Evolutionary conservation across 805 yeast species (phyloP), one percentile per base, ranked within the genome.

Genomic region (Isabelozyma heimii): DNA sequence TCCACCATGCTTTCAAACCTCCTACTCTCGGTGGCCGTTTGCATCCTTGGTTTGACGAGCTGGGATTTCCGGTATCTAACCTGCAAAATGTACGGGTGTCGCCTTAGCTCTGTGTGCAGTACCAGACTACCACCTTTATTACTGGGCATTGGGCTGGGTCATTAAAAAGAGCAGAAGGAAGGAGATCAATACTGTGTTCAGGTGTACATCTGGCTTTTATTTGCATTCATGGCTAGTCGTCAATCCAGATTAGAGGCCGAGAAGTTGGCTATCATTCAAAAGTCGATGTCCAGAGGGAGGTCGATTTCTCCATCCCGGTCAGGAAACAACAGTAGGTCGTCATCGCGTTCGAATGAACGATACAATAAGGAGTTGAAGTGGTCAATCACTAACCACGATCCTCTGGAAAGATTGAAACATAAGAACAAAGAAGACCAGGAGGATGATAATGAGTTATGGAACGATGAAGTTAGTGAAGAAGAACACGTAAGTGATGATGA

Each of bases 321-420:
- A 3, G 64, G 63, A 17, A 59, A 55, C 40, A 57, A 58, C 42
- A 57, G 65, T 42, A 57, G 77, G 39, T 69, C 75, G 15, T 63
- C 70, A 14, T 69, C 75, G 13, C 55, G 61, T 7, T 66, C 63
- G 60, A 65, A 65, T 39, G 75, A 70, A 44, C 76, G 69, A 38
- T 64, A 56, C 50, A 62, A 62, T 47, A 73, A 72, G 51, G 80
- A 75, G 37, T 58, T 80, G 48, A 79, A 79, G 55, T 85, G 87
- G 83, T 79, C 88, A 0, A 83, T 87, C 40, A 75, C 88, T 43
- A 79, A 80, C 47, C 87, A 83, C 56, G 91, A 87, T 57, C 95
- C 95, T 0, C 83, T 84, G 52, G 87, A 84, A 57, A 69, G 94
- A 50, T 62, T 85, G 35, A 59, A 57, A 12, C 57, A 59, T n/a